Base-by-base conservation (phyloP, 495 filamentous ascomycete genomes). In the Immersiella caudata region DNA sequence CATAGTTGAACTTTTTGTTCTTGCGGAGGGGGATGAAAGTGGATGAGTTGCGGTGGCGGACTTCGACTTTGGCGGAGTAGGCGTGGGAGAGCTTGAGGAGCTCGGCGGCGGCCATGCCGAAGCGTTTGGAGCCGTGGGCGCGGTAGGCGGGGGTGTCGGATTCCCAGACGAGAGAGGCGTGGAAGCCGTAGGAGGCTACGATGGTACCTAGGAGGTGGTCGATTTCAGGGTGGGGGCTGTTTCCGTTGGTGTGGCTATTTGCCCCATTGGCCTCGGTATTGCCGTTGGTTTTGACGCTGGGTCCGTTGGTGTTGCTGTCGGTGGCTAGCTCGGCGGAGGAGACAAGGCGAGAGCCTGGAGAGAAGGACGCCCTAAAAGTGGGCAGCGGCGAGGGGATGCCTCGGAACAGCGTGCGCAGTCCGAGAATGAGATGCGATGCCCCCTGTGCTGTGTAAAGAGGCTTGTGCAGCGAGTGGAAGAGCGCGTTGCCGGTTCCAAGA, bases 401-500 rank as follows among this genome's bases (percentile, higher is more conserved):
- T 6, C 80, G 74, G 61, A 93, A 75, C n/a, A 92, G 80, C 14
- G 84, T 85, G 20, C 84, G 79, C 0, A 92, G 79, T 24, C 81
- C 82, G 68, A 82, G 73, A 18, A 85, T 82, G 24, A 83, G 72
- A 54, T 74, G 67, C 24, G 77, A 74, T 2, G 78, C 70, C 8
- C 54, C 63, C 6, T 4, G 20, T 61, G 63, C 21, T 24, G 60
- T 2, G 40, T 72, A 72, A 7, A 73, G 71, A 0, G 75, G 73
- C 36, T 77, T 80, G 74, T 86, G 84, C 7, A 82, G 66, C 2
- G 92, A 96, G 73, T 88, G 85, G 46, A 93, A 91, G 67, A 97
- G 85, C 2, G 94, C 94, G 78, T 97, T 98, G 25, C 91, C 94
- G 2, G 94, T 97, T 2, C 94, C 94, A 20, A 93, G 83, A 0